Conservation (phyloP, 176 grass and related monocot species). For the Pontederia paniculata region DNA sequence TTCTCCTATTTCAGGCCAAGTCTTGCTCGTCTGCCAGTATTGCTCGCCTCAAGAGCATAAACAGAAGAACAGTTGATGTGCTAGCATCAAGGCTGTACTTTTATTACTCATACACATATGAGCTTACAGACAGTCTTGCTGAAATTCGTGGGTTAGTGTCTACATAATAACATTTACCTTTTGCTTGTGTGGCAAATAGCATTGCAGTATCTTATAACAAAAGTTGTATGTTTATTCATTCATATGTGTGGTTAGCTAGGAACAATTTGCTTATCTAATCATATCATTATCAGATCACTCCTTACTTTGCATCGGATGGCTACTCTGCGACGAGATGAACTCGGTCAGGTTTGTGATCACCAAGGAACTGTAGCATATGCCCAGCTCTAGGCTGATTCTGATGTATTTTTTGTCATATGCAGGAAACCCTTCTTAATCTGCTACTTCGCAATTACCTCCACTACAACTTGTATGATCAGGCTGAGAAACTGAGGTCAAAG, state of each 20-base stretch:
- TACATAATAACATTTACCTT: background rate
- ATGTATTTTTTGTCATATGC: constrained; percentile 4
- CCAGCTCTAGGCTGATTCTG: too few species aligned
- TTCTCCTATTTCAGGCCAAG: constrained; percentile 49
- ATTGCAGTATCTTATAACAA: background rate
- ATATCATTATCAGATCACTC: constrained; percentile 30
- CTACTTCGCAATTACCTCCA: constrained; percentile 96
- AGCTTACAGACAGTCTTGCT: constrained; percentile 68
- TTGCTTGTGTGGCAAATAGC: background rate
- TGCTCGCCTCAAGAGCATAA: constrained; percentile 64
- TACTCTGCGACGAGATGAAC: constrained; percentile 67
- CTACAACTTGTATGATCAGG: constrained; percentile 84
- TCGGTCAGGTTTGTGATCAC: constrained; percentile 59
- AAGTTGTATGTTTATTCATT: constrained; percentile 4
- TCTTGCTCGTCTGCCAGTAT: constrained; percentile 59
- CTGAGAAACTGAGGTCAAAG: constrained; percentile 90
- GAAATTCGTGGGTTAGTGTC: constrained; percentile 74
- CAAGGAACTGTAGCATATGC: too few species aligned
- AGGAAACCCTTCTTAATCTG: constrained; percentile 91
- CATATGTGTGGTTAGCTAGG: too few species aligned
- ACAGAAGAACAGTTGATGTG: constrained; percentile 81
- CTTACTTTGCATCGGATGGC: constrained; percentile 69
- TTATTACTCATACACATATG: constrained; percentile 64
- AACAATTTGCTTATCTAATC: background rate
- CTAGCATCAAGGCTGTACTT: constrained; percentile 63